Base-by-base conservation (phyloP, 2,329 filamentous ascomycete genomes). In the Orbilia ellipsospora region DNA sequence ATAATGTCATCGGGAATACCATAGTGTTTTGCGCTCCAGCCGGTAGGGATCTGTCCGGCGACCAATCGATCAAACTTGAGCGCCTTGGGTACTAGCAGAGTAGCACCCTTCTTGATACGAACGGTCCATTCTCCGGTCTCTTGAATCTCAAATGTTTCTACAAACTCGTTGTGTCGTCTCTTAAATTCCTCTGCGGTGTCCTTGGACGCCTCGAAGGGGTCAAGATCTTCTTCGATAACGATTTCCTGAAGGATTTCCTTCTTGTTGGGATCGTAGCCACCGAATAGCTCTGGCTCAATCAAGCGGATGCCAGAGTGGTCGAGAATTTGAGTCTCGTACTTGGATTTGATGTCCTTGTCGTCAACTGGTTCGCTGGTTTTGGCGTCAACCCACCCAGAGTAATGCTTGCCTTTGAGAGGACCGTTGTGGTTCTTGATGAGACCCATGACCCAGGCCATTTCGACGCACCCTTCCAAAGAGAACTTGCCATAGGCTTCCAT, bases 381-480 rank as follows among this genome's bases (percentile, higher is more conserved):
- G 82, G 89, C 87, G 81, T 99, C 95, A 73, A 99, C 92, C 93
- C 92, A 99, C 79, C 95, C 95, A 79, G 94, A 93, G 85, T 99
- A 98, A 78, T 91, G 91, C 85, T 96, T 91, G 82, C 95, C 95
- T 86, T 99, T 99, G 82, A 99, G 89, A 36, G 90, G 90, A 16
- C 95, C 95, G 80, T 98, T 98, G 86, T 97, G 92, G 83, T 99
- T 96, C 87, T 94, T 97, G 86, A 99, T 98, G 74, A 98, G 89
- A 81, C 95, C 95, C 94, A 98, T 99, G 83, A 99, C 93, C 95
- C 95, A 99, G 36, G 95, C 94, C 95, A 99, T 99, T 84, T 99
- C 95, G 75, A 99, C 91, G 81, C 95, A 98, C 31, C 95, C 95
- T 83, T 99, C 96, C 13, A 99, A 88, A 7, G 95, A 98, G 85